phyloP scores from a whole-genome alignment of 257 asterid genomes.

The Echium plantagineum region DNA sequence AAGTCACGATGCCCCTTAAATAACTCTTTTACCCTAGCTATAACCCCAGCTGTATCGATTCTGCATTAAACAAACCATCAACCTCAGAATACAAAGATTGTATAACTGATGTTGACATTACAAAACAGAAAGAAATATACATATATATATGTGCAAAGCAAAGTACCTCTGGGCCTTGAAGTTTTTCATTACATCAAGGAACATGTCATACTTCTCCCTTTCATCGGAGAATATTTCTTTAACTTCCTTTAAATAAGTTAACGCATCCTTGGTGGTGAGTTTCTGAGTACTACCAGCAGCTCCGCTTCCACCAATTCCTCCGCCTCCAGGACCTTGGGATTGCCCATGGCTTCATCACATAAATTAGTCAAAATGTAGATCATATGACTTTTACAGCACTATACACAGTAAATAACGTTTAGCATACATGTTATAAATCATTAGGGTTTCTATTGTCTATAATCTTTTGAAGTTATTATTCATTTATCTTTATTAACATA shows the following conservation, averaged over 20 bases:
- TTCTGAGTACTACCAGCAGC: constrained; percentile 52
- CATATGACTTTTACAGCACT: background rate
- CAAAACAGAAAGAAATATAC: background rate
- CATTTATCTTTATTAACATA: no score
- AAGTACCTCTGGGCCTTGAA: constrained; percentile 93
- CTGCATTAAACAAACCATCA: constrained; percentile 33
- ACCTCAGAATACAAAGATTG: background rate
- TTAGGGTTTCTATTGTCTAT: no score
- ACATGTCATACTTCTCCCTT: constrained; percentile 83
- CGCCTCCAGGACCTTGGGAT: constrained; percentile 44
- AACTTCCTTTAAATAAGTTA: constrained; percentile 86
- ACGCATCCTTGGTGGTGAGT: constrained; percentile 88
- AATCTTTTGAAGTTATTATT: no score
- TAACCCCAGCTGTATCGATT: constrained; percentile 89
- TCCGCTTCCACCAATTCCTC: constrained; percentile 24
- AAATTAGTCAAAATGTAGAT: constrained; percentile 2
- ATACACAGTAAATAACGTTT: background rate
- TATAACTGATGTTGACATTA: background rate
- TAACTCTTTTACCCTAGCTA: constrained; percentile 83
- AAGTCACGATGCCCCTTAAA: constrained; percentile 86
- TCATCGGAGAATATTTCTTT: constrained; percentile 95
- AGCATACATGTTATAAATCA: background rate
- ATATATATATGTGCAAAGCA: background rate
- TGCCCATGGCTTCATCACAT: constrained; percentile 42
- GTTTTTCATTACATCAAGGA: constrained; percentile 97